These are phyloP conservation scores for Pseudogymnoascus pannorum DNA, from an alignment of 2,329 filamentous ascomycete genomes.

Conservation along the genomic window DNA sequence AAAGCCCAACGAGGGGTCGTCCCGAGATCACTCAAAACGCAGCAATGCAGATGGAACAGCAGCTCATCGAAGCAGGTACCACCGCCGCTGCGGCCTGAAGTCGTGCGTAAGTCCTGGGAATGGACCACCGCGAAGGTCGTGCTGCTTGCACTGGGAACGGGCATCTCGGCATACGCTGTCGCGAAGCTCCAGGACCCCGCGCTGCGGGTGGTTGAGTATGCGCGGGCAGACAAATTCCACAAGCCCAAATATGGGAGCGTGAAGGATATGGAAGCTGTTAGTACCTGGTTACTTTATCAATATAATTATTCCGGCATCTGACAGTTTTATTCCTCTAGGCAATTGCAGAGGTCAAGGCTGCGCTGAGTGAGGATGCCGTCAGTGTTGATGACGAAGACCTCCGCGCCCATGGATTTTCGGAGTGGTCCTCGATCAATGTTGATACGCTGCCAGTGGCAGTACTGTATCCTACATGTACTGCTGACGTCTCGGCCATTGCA, in stretches of 20 bases:
- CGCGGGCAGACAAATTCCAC: conserved; percentile 22
- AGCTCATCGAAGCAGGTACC: background rate
- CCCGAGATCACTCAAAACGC: background rate
- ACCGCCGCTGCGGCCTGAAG: background rate
- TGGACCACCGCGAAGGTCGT: conserved; percentile 23
- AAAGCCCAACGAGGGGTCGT: background rate
- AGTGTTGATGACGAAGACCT: conserved; percentile 57
- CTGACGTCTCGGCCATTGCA: conserved; percentile 52
- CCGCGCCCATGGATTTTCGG: conserved; percentile 56
- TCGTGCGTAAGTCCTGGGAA: conserved; percentile 10
- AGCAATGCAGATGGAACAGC: conserved; percentile 5
- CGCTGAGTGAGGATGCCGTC: conserved; percentile 46
- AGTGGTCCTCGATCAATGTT: conserved; percentile 57
- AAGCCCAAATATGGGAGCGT: conserved; percentile 39
- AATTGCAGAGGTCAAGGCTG: conserved; percentile 47
- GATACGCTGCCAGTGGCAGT: conserved; percentile 56
- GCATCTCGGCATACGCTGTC: conserved; percentile 15
- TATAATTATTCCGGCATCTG: background rate
- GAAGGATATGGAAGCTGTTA: conserved; percentile 43
- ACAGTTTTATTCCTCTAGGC: conserved; percentile 36
- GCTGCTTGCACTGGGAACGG: conserved; percentile 20
- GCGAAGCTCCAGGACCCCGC: conserved; percentile 13
- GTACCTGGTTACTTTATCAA: conserved; percentile 13
- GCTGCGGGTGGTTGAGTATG: conserved; percentile 20
- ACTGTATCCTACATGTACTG: conserved; percentile 54